Percentiles rank a stretch among this genome's conserved stretches.
Conservation (phyloP, 176 grass and related monocot species). For the Aegilops sharonensis region DNA sequence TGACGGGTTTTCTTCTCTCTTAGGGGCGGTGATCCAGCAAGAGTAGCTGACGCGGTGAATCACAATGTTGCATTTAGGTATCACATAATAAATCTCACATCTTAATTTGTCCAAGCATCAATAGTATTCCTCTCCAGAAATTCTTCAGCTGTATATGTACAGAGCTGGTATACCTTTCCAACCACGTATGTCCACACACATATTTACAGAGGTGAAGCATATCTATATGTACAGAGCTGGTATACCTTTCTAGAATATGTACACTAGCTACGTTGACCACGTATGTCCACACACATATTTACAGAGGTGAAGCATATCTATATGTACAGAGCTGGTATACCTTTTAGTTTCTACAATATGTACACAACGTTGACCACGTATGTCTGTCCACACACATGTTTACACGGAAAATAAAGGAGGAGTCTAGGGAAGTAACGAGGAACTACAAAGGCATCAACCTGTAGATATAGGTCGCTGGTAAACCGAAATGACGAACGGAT, state of each 20-base stretch:
- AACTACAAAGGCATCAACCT: too few relatives aligned
- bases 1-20: too few relatives aligned
- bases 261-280: background rate
- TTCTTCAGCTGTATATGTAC: background rate
- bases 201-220: background rate
- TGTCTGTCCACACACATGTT: background rate
- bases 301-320: background rate
- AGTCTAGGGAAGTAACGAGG: too few relatives aligned
- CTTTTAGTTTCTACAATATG: background rate
- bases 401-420: background rate
- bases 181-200: too few relatives aligned
- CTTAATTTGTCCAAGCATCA: background rate
- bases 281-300: background rate
- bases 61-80: background rate
- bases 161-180: too few relatives aligned
- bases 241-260: background rate
- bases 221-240: background rate
- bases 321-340: background rate
- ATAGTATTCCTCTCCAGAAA: background rate
- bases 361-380: background rate
- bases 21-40: too few relatives aligned
- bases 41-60: too few relatives aligned
- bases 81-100: background rate
- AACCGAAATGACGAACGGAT: too few relatives aligned
- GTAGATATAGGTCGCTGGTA: too few relatives aligned